Base-by-base conservation (phyloP, 2,329 filamentous ascomycete genomes). In the Gaeumannomyces sp. region DNA sequence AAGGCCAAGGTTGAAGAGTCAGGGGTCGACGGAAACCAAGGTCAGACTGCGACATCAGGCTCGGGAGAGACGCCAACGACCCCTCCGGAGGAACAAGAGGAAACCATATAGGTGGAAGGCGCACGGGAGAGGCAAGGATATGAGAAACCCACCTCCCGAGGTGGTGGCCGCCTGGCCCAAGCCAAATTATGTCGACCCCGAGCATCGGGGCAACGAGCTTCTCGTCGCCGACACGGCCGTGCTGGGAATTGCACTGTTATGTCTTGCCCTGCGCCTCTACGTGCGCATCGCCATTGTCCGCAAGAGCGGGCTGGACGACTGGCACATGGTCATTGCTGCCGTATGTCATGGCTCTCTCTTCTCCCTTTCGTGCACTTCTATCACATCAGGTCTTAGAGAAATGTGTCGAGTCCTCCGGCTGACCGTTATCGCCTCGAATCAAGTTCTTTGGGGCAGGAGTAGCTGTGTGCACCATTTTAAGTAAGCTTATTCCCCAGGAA, bases 261-360 rank as follows among this genome's bases (percentile, higher is more conserved):
- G 72, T 27, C 69, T 79, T 11, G 61, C 68, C 31, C 70, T 77
- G 61, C 74, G 78, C 19, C 70, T 79, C 56, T 78, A 78, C 60
- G 77, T 78, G 60, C 71, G 76, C 13, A 65, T 75, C 2, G 64
- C 68, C 64, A 71, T 76, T 50, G 71, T 78, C 45, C 71, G 73
- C 59, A 74, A 71, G 62, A 72, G 66, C 53, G 74, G 75, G 45
- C 70, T 72, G 63, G 78, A 80, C 66, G 78, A 79, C 69, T 79
- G 75, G 77, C 63, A 80, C 16, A 80, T 80, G 77, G 66, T 78
- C 6, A 72, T 64, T 45, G 76, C 76, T 4, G 72, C 74, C 67
- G 76, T 78, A 70, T 65, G 72, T 61, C 4, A 11, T 25, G 50
- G 5, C 50, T 5, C 31, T 33, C 31, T 33, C 7, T 10, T 5